Evolutionary conservation across 441 rosid species (phyloP).

Genomic region (Mallotus japonicus): DNA sequence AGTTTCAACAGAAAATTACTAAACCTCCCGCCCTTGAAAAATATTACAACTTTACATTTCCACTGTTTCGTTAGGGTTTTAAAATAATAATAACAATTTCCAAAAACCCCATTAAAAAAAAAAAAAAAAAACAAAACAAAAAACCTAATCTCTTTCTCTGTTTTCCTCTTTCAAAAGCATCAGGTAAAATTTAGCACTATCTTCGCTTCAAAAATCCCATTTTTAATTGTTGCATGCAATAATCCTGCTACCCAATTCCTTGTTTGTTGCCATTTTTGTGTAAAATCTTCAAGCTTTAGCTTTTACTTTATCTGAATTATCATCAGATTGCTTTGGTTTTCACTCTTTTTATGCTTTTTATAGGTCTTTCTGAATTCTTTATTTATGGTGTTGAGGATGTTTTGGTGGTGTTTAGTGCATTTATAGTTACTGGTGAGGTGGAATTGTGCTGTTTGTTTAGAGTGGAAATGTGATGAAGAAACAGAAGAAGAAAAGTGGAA

Average conservation of each 20-base stretch:
- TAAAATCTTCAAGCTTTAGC: background rate
- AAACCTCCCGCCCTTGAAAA: conserved; percentile 11
- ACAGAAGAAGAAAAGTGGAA: background rate
- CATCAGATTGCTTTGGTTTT: background rate
- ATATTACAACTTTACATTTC: background rate
- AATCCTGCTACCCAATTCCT: background rate
- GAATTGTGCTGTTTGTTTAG: background rate
- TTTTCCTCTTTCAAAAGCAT: background rate
- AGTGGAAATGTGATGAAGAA: background rate
- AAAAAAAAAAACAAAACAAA: background rate
- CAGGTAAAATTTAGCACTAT: background rate
- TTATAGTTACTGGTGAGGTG: background rate
- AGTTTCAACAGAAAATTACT: too few species aligned
- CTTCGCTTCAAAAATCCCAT: background rate
- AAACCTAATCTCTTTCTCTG: conserved; percentile 1
- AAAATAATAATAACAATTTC: background rate
- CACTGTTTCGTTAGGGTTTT: conserved; percentile 29
- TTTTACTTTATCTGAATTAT: background rate
- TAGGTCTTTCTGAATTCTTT: background rate
- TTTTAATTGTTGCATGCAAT: conserved; percentile 8
- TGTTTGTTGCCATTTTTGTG: background rate
- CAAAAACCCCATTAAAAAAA: background rate
- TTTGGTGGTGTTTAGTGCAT: background rate
- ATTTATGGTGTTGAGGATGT: background rate
- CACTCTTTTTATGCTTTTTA: background rate